phyloP scores from a whole-genome alignment of 148 eudicot species.

The Bassia scoparia region DNA sequence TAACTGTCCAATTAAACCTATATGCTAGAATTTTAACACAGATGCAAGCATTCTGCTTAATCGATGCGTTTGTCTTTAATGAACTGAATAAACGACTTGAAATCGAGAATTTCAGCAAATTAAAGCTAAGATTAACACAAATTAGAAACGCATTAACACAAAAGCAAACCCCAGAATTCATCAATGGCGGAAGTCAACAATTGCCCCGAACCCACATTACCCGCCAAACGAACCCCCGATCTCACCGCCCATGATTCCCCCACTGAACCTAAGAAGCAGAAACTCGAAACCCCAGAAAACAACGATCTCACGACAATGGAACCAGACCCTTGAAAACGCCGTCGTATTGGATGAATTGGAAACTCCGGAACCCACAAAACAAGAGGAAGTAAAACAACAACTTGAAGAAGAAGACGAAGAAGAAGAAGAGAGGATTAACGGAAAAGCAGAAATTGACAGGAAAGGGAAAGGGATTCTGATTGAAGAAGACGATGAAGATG shows the following conservation, averaged over 20 bases:
- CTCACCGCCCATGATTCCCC: slow-evolving; percentile 2
- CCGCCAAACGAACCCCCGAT: slow-evolving; percentile 45
- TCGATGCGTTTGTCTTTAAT: no score
- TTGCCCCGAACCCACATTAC: slow-evolving; percentile 35
- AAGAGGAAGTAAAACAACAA: not conserved
- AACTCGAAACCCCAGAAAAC: slow-evolving; percentile 15
- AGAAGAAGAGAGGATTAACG: slow-evolving; percentile 30
- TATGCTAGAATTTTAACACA: no score
- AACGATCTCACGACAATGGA: not conserved
- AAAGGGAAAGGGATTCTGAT: slow-evolving; percentile 67
- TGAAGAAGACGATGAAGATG: slow-evolving; percentile 47
- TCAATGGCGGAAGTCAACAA: slow-evolving; percentile 49
- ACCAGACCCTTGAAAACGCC: slow-evolving; percentile 7
- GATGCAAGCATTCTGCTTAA: no score
- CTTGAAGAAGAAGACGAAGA: slow-evolving; percentile 22
- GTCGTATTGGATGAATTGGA: slow-evolving; percentile 20
- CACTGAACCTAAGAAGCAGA: slow-evolving; percentile 28
- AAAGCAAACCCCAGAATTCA: not conserved
- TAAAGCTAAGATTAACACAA: no score
- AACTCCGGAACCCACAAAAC: no score
- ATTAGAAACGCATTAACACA: no score
- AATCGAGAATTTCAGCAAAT: no score
- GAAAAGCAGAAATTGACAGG: slow-evolving; percentile 38
- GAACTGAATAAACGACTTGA: no score
- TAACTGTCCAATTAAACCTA: no score